These are phyloP conservation scores for Fusarium ramigenum DNA, from an alignment of 2,329 filamentous ascomycete species.

Conservation along the genomic window DNA sequence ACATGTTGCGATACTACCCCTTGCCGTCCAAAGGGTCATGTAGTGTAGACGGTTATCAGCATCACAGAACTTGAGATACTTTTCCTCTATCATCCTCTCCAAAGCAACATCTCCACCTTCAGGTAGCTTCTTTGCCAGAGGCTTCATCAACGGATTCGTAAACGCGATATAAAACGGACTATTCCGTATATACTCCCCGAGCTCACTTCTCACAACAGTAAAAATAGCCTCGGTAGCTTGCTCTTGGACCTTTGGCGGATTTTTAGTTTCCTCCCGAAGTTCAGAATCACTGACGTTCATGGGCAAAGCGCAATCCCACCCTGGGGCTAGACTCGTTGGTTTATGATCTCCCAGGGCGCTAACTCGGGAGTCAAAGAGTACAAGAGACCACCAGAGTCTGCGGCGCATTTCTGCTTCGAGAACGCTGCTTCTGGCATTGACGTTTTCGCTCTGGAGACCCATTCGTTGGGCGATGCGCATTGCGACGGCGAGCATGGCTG, in stretches of 20 bases:
- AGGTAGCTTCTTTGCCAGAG: constrained; percentile 35
- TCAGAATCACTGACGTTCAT: constrained; percentile 59
- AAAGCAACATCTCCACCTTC: constrained; percentile 43
- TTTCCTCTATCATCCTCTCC: constrained; percentile 54
- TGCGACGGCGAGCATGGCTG: constrained; percentile 61
- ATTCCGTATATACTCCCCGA: constrained; percentile 52
- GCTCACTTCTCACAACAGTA: constrained; percentile 50
- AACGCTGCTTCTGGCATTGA: constrained; percentile 30
- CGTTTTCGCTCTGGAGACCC: constrained; percentile 61
- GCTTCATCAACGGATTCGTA: constrained; percentile 45
- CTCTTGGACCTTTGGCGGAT: constrained; percentile 39
- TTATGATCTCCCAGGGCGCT: constrained; percentile 59
- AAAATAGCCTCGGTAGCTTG: constrained; percentile 56
- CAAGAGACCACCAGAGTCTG: constrained; percentile 69
- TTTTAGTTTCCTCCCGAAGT: constrained; percentile 53
- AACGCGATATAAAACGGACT: constrained; percentile 48
- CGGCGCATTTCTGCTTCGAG: constrained; percentile 69
- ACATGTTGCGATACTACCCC: constrained; percentile 57
- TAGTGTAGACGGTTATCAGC: constrained; percentile 52
- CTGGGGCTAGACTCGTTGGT: constrained; percentile 43
- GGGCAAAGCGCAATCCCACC: constrained; percentile 55
- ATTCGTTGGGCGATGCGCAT: constrained; percentile 67
- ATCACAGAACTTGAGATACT: constrained; percentile 56
- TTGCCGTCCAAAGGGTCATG: constrained; percentile 51
- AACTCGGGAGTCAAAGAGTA: constrained; percentile 65